A percentile compares a stretch with the other conserved stretches of the same genome.
These are phyloP conservation scores for Cladophialophora immunda DNA, from an alignment of 2,329 filamentous ascomycete species.

Conservation along the genomic window DNA sequence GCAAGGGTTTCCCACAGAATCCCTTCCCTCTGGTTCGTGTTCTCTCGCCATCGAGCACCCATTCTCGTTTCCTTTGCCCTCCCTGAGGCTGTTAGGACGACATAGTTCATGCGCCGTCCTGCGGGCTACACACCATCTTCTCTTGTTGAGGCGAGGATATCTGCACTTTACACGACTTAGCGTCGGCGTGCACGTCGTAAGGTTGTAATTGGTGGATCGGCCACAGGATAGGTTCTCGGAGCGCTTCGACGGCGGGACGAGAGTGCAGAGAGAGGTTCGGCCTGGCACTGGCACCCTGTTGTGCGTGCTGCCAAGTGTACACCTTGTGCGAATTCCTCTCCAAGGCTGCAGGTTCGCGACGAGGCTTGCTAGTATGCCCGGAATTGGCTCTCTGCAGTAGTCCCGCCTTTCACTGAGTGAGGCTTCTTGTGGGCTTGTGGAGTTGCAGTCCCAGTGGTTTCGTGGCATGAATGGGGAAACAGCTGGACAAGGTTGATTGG, in stretches of 20 bases:
- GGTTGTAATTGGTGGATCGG: neutral
- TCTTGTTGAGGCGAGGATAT: neutral
- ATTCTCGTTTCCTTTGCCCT: neutral
- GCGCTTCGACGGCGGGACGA: neutral
- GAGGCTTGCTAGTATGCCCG: neutral
- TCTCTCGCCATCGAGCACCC: neutral
- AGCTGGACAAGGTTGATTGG: slow-evolving; percentile 5
- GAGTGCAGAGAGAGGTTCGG: neutral
- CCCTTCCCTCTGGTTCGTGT: neutral
- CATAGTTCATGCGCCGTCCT: neutral
- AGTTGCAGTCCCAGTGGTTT: neutral
- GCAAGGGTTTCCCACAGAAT: neutral
- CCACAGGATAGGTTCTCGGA: neutral
- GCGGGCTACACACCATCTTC: neutral
- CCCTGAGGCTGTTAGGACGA: neutral
- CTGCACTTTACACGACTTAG: neutral
- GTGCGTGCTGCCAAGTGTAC: neutral
- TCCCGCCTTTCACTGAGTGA: neutral
- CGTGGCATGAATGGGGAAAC: neutral
- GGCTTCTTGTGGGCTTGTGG: neutral
- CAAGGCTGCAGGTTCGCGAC: neutral
- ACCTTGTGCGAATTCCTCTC: neutral
- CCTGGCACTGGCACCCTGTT: neutral
- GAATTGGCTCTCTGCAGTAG: neutral
- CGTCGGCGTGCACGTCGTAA: neutral